These are phyloP conservation scores for Myxozyma nipponensis DNA, from an alignment of 805 yeast species.

Conservation along the genomic window DNA sequence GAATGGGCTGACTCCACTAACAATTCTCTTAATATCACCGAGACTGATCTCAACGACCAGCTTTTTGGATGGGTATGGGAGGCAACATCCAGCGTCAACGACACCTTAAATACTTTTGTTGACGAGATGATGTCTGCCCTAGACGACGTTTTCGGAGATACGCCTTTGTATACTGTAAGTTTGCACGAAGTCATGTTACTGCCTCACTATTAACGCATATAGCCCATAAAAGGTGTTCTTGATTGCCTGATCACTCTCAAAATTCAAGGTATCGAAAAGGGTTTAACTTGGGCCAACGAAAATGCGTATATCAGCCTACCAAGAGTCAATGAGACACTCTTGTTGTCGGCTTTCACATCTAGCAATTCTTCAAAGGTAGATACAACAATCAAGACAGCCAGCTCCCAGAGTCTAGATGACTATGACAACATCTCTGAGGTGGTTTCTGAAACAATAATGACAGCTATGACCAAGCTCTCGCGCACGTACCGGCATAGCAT, in stretches of 20 bases:
- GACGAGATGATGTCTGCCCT: conserved; percentile 57
- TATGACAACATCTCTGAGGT: conserved; percentile 4
- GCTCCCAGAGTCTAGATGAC: neutral
- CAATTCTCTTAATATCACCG: conserved; percentile 46
- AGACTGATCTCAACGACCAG: conserved; percentile 54
- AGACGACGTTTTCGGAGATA: conserved; percentile 57
- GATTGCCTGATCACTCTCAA: conserved; percentile 79
- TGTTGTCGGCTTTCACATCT: neutral
- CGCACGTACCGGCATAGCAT: conserved; percentile 10
- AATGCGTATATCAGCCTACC: conserved; percentile 61
- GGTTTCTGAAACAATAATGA: conserved; percentile 4
- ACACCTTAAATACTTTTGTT: conserved; percentile 57
- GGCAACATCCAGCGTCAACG: conserved; percentile 56
- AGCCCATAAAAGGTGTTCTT: conserved; percentile 51
- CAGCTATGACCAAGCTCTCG: conserved; percentile 15
- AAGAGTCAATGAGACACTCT: conserved; percentile 37
- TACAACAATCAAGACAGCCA: neutral
- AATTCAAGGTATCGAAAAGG: conserved; percentile 59
- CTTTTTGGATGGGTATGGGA: conserved; percentile 62
- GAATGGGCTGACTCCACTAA: conserved; percentile 60
- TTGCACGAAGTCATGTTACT: neutral
- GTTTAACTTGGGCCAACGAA: conserved; percentile 72
- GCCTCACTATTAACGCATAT: conserved; percentile 48
- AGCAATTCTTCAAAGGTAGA: neutral
- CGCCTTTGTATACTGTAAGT: conserved; percentile 50